These are phyloP conservation scores for Penicillium salamii DNA, from an alignment of 495 filamentous ascomycete species.

Conservation along the genomic window DNA sequence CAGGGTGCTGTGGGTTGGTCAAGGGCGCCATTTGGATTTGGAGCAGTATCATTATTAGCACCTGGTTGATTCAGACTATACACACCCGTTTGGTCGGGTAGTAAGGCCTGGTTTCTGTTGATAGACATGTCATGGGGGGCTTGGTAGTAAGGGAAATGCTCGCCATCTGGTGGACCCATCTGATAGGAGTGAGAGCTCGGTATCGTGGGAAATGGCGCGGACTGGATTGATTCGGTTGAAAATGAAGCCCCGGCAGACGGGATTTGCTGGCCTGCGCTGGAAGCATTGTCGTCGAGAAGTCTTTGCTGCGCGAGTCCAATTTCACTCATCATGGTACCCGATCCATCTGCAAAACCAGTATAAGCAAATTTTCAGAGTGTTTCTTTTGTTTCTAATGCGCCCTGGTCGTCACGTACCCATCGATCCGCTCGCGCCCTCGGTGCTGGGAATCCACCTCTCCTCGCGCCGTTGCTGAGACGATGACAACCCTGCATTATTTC, in stretches of 20 bases:
- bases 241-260: conserved; percentile 16
- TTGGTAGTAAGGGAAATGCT: not conserved
- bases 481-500: conserved; percentile 12
- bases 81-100: not conserved
- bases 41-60: not conserved
- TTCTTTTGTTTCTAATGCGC: not conserved
- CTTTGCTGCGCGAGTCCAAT: conserved; percentile 37
- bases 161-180: not conserved
- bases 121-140: not conserved
- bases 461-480: conserved; percentile 39
- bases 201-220: conserved; percentile 18
- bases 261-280: conserved; percentile 14
- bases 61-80: not conserved
- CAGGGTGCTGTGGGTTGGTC: conserved; percentile 3
- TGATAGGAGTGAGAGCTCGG: conserved; percentile 3
- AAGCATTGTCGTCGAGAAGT: conserved; percentile 33
- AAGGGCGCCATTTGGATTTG: not conserved
- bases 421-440: conserved; percentile 29
- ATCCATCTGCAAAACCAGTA: not conserved
- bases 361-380: not conserved
- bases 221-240: conserved; percentile 16
- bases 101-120: conserved; percentile 12
- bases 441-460: conserved; percentile 38
- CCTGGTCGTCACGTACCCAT: conserved; percentile 27
- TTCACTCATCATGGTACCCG: conserved; percentile 39